phyloP scores from a whole-genome alignment of 208 protist genomes.

The Herpetomonas muscarum region DNA sequence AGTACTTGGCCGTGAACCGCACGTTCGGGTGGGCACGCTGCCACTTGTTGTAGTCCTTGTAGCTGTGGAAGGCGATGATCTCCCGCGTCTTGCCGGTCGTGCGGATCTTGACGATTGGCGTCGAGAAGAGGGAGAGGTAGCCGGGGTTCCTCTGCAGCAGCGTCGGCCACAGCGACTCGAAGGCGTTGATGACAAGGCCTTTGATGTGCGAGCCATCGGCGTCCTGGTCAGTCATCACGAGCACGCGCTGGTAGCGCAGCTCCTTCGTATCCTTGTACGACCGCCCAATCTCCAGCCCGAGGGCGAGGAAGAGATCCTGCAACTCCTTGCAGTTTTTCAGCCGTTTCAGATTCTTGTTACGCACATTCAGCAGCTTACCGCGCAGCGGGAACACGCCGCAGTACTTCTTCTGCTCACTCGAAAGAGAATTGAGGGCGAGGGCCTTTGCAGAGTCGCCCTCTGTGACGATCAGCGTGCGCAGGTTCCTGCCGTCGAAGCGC shows the following conservation, averaged over 20 bases:
- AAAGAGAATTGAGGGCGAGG: slow-evolving; percentile 95
- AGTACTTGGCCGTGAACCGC: slow-evolving; percentile 97
- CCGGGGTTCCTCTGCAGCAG: slow-evolving; percentile 91
- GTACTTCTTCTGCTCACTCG: slow-evolving; percentile 93
- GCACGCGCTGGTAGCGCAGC: slow-evolving; percentile 99
- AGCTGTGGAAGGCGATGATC: slow-evolving; percentile 96
- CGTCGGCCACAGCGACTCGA: slow-evolving; percentile 98
- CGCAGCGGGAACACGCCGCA: slow-evolving; percentile 98
- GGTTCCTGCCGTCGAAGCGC: slow-evolving; percentile 59
- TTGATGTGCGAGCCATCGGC: slow-evolving; percentile 99
- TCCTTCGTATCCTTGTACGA: slow-evolving; percentile 60
- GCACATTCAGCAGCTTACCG: slow-evolving; percentile 98
- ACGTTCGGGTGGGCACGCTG: slow-evolving; percentile 63
- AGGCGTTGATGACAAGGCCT: slow-evolving; percentile 99
- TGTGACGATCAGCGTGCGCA: slow-evolving; percentile 98
- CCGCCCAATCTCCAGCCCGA: slow-evolving; percentile 81
- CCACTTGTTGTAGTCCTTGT: slow-evolving; percentile 98
- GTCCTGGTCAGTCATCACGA: slow-evolving; percentile 99
- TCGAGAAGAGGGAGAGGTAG: slow-evolving; percentile 97
- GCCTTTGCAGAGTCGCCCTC: slow-evolving; percentile 99
- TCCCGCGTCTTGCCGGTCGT: slow-evolving; percentile 69
- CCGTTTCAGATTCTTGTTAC: slow-evolving; percentile 90
- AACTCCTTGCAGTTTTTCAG: slow-evolving; percentile 94
- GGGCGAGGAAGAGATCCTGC: slow-evolving; percentile 81
- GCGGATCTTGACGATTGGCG: slow-evolving; percentile 98